Conservation (phyloP, 225 moss, liverwort and hornwort species). For the Ulota crispa region DNA sequence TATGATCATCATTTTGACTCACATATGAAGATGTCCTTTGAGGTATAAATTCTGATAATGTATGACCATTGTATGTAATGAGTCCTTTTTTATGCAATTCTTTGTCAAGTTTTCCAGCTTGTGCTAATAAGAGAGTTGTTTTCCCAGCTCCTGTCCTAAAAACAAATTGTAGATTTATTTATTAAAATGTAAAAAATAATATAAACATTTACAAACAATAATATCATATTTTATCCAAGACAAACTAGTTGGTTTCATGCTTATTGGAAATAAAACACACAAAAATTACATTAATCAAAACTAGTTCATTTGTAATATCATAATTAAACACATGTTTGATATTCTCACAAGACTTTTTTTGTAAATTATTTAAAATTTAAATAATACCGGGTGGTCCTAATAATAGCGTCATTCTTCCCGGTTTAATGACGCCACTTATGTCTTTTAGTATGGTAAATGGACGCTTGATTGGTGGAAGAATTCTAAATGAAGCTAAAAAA, state of each 20-base stretch:
- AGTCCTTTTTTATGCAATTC: conserved; percentile 27
- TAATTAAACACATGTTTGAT: too few species aligned
- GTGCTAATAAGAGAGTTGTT: conserved; percentile 34
- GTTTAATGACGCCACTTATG: conserved; percentile 48
- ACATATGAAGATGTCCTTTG: conserved; percentile 47
- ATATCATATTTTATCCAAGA: too few species aligned
- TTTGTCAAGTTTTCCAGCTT: conserved; percentile 39
- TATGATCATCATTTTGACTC: conserved; percentile 53
- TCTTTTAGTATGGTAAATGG: conserved; percentile 32
- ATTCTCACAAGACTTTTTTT: not conserved
- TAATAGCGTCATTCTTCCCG: conserved; percentile 45
- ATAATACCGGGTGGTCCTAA: conserved; percentile 42
- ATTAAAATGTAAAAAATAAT: rapidly evolving
- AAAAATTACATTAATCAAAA: too few species aligned
- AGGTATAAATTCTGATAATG: conserved; percentile 38
- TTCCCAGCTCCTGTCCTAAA: conserved; percentile 36
- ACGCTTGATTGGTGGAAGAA: conserved; percentile 37
- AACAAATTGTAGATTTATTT: not conserved
- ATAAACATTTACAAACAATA: rapidly evolving
- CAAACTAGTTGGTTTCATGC: rapidly evolving
- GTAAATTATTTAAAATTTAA: not conserved
- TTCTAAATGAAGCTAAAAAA: conserved; percentile 19
- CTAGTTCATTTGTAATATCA: too few species aligned
- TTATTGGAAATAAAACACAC: rapidly evolving
- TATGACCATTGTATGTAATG: conserved; percentile 50